These are phyloP conservation scores for Botryosphaeria agaves DNA, from an alignment of 2,329 filamentous ascomycete species.

Conservation along the genomic window DNA sequence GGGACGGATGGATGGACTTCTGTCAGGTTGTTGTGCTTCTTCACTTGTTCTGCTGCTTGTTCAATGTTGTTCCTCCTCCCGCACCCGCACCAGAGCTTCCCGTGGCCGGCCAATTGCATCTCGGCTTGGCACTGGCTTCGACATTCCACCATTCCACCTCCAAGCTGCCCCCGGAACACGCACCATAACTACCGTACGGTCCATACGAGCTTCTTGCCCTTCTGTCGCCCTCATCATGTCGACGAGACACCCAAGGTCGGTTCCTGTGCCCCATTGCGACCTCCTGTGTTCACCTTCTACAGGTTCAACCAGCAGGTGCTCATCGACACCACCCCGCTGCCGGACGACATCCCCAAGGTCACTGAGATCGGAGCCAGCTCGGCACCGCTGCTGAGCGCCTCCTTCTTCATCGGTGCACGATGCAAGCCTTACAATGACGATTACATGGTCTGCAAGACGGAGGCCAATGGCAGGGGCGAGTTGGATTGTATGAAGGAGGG, in stretches of 20 bases:
- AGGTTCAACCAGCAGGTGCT: slow-evolving; percentile 93
- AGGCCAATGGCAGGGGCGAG: slow-evolving; percentile 80
- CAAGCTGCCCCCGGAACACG: too few species aligned
- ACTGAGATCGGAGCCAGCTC: slow-evolving; percentile 87
- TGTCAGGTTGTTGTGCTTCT: too few species aligned
- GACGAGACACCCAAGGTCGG: slow-evolving; percentile 41
- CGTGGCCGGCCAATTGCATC: too few species aligned
- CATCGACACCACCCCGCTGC: slow-evolving; percentile 90
- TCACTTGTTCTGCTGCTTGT: too few species aligned
- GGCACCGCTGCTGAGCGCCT: slow-evolving; percentile 76
- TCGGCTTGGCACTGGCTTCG: too few species aligned
- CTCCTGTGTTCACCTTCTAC: slow-evolving; percentile 4
- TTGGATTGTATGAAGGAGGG: slow-evolving; percentile 93
- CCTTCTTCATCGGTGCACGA: slow-evolving; percentile 92
- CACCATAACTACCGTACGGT: too few species aligned
- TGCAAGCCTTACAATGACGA: slow-evolving; percentile 96
- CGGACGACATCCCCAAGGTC: slow-evolving; percentile 79
- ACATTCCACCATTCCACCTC: too few species aligned
- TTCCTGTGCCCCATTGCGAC: slow-evolving; percentile 3
- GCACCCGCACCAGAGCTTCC: too few species aligned
- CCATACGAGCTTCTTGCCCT: too few species aligned
- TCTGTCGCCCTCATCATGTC: slow-evolving; percentile 38
- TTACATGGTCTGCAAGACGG: slow-evolving; percentile 98
- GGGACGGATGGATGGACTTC: too few species aligned
- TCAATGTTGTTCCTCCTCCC: too few species aligned